phyloP scores from a whole-genome alignment of 2,329 filamentous ascomycete genomes.

The Paraconiothyrium sp. region DNA sequence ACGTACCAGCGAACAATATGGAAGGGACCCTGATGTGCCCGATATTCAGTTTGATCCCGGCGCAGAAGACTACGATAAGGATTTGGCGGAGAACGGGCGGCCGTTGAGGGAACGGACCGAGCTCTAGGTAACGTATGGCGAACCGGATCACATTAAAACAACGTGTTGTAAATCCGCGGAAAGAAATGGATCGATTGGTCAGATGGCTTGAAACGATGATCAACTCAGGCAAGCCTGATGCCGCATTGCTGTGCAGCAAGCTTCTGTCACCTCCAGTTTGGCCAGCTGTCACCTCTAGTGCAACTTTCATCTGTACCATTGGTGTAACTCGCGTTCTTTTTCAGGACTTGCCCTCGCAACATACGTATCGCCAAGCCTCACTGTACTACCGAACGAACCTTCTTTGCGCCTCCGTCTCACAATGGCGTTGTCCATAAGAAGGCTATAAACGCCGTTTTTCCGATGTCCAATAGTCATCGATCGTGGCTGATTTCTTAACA shows the following conservation, averaged over 20 bases:
- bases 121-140: conserved; percentile 1
- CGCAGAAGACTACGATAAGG: conserved; percentile 14
- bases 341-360: neutral
- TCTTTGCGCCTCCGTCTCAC: neutral
- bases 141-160: neutral
- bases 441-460: neutral
- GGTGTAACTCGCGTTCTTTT: neutral
- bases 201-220: neutral
- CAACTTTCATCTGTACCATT: neutral
- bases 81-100: conserved; percentile 13
- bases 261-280: neutral
- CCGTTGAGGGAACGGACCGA: neutral
- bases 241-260: neutral
- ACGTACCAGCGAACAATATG: conserved; percentile 8
- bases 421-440: neutral
- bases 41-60: conserved; percentile 17
- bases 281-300: neutral
- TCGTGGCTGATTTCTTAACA: neutral
- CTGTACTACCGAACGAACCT: neutral
- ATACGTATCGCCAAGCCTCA: neutral
- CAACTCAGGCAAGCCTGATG: neutral
- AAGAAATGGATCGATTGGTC: neutral
- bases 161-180: neutral
- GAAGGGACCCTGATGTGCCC: conserved; percentile 15
- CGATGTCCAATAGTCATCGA: neutral